Percentiles rank a stretch among this genome's conserved stretches.
Evolutionary conservation across 257 asterid genomes (phyloP).

Genomic region (Rhazya stricta): DNA sequence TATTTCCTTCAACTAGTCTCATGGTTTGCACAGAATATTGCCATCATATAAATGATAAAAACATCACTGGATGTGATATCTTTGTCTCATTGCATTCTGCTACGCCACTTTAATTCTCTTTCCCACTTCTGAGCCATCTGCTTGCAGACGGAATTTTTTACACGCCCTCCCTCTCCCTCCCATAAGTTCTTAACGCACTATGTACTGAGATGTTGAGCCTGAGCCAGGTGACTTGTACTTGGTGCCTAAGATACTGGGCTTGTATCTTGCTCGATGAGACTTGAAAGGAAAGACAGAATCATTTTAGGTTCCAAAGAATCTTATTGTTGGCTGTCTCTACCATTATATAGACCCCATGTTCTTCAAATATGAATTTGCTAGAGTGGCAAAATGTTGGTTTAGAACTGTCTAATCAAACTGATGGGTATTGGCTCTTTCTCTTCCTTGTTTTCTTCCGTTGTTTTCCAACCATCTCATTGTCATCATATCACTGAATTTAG

Average conservation of each 20-base stretch:
- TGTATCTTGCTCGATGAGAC: not conserved
- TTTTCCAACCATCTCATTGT: not conserved
- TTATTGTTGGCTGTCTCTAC: not conserved
- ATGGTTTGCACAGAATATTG: not conserved
- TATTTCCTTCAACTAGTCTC: constrained; percentile 2
- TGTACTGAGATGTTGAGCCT: not conserved
- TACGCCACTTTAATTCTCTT: not conserved
- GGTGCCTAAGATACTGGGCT: not conserved
- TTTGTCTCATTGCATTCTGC: not conserved
- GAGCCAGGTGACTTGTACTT: not conserved
- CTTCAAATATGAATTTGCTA: not conserved
- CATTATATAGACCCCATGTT: not conserved
- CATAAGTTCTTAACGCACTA: not conserved
- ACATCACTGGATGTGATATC: not conserved
- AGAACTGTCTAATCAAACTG: not conserved
- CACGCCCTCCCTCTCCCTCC: not conserved
- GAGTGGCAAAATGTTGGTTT: not conserved
- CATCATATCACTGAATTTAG: not conserved
- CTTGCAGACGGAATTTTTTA: not conserved
- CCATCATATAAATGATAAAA: no score
- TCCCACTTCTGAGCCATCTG: not conserved
- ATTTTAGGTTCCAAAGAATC: not conserved
- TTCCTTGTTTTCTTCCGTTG: not conserved
- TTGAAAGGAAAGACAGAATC: not conserved
- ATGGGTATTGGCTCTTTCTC: not conserved